Evolutionary conservation across 2,329 filamentous ascomycete species (phyloP), one percentile per base, ranked within the genome.

Genomic region (Cladosporium sp.): DNA sequence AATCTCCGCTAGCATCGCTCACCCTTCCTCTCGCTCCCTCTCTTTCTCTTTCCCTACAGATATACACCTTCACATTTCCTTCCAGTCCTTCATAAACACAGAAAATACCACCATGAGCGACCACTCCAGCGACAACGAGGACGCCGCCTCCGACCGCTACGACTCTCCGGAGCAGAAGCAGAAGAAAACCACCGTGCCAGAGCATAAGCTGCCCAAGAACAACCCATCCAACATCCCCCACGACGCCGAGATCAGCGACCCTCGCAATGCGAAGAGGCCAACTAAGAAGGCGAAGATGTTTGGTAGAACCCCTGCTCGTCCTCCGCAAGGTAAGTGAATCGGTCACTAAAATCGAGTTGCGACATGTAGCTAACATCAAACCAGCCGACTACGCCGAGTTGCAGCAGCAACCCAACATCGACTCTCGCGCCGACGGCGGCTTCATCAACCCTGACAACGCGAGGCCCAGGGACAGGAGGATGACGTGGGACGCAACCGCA

Each of bases 401-500:
- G 18, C 32, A 58, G 15, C 8, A 15, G 2, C 32, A 32, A 21
- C n/a, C n/a, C 0, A 38, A 38, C 34, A 59, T 59, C 18, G 57
- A 59, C 57, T 4, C 24, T 4, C 36, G 38, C 24, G 34, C 57
- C 7, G n/a, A 52, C 14, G 59, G 59, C 15, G 59, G 59, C n/a
- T 62, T 38, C 47, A 34, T 62, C 30, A 38, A 52, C 28, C 59
- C 44, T 4, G 24, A n/a, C 47, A 30, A 18, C 6, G 18, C 30
- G 21, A 28, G 32, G 6, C 30, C 44, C 4, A 62, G 21, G 5
- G 28, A 18, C 24, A 21, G 34, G 24, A 64, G 67, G 65, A 68
- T 70, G 57, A 64, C 65, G 44, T 70, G 69, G 69, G 68, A 64
- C 7, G 21, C 52, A 8, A 66, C 65, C 2, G 68, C 65, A 36